Evolutionary conservation across 2,329 filamentous ascomycete species (phyloP).

Genomic region (Massarina eburnea): DNA sequence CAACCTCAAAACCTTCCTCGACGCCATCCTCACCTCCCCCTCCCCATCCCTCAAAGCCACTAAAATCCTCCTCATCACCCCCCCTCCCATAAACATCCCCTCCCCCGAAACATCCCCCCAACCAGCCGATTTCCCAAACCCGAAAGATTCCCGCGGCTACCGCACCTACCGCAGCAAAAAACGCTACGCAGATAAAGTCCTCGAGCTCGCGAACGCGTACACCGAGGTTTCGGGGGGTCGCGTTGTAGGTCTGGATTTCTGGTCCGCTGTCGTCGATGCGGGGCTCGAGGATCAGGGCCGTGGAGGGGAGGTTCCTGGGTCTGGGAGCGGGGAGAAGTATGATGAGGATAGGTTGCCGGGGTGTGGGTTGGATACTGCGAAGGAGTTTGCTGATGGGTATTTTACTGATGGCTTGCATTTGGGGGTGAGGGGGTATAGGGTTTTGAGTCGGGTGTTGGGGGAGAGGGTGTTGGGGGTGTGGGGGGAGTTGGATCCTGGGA

Average conservation of each 20-base stretch:
- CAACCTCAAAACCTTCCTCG: slow-evolving; percentile 40
- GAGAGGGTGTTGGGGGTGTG: slow-evolving; percentile 27
- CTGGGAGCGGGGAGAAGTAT: slow-evolving; percentile 14
- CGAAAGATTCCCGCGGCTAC: slow-evolving; percentile 24
- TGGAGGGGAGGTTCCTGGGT: slow-evolving; percentile 12
- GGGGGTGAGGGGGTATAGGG: slow-evolving; percentile 29
- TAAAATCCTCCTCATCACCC: slow-evolving; percentile 42
- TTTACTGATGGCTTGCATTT: slow-evolving; percentile 46
- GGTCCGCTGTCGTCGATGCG: slow-evolving; percentile 31
- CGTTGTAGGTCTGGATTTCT: slow-evolving; percentile 39
- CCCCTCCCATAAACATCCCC: slow-evolving; percentile 39
- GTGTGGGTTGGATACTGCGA: slow-evolving; percentile 34
- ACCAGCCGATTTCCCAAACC: slow-evolving; percentile 6
- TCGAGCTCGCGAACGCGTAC: slow-evolving; percentile 40
- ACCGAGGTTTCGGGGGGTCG: slow-evolving; percentile 25
- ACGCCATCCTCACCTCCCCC: slow-evolving; percentile 33
- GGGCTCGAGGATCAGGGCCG: slow-evolving; percentile 24
- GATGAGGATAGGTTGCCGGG: slow-evolving; percentile 38
- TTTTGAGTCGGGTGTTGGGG: slow-evolving; percentile 27
- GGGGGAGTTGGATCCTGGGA: slow-evolving; percentile 34
- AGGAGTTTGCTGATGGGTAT: slow-evolving; percentile 35
- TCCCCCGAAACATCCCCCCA: slow-evolving; percentile 7
- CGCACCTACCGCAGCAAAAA: slow-evolving; percentile 43
- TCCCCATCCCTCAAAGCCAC: too few relatives aligned
- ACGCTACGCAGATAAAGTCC: slow-evolving; percentile 40